A percentile compares a stretch with the other conserved stretches of the same genome.
These are phyloP conservation scores for Nevesoporus exiguus DNA, from an alignment of 768 basidiomycete genomes.

Conservation along the genomic window DNA sequence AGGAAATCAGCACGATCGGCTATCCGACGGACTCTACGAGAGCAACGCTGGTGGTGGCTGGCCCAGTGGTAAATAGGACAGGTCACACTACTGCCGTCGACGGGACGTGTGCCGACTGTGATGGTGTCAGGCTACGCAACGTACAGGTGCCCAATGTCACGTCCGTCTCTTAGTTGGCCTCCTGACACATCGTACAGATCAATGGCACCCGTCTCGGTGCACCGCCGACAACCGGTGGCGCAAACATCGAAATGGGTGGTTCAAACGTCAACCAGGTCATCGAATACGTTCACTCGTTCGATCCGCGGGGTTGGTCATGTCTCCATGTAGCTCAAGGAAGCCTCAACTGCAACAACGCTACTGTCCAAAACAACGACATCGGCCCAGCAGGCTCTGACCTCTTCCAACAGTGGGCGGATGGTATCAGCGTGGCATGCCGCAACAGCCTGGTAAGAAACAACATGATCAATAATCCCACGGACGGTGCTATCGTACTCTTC, in stretches of 20 bases:
- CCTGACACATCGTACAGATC: slow-evolving; percentile 43
- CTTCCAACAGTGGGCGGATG: slow-evolving; percentile 79
- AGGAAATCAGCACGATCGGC: slow-evolving; percentile 80
- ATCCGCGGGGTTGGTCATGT: slow-evolving; percentile 82
- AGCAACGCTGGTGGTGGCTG: slow-evolving; percentile 67
- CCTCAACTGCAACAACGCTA: slow-evolving; percentile 57
- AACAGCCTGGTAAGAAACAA: slow-evolving; percentile 64
- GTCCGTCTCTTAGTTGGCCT: neutral
- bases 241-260: slow-evolving; percentile 85
- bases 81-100: slow-evolving; percentile 74
- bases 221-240: slow-evolving; percentile 56
- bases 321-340: slow-evolving; percentile 73
- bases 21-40: slow-evolving; percentile 67
- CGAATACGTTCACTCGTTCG: slow-evolving; percentile 71
- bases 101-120: slow-evolving; percentile 59
- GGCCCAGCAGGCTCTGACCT: slow-evolving; percentile 68
- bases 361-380: slow-evolving; percentile 79
- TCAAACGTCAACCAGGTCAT: slow-evolving; percentile 66
- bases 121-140: slow-evolving; percentile 62
- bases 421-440: slow-evolving; percentile 69
- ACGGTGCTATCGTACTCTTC: slow-evolving; percentile 78
- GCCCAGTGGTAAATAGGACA: slow-evolving; percentile 55
- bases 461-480: slow-evolving; percentile 67
- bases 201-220: slow-evolving; percentile 64
- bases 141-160: slow-evolving; percentile 49